Evolutionary conservation across 179 eudicot species (phyloP).

Genomic region (Carnegiea gigantea): DNA sequence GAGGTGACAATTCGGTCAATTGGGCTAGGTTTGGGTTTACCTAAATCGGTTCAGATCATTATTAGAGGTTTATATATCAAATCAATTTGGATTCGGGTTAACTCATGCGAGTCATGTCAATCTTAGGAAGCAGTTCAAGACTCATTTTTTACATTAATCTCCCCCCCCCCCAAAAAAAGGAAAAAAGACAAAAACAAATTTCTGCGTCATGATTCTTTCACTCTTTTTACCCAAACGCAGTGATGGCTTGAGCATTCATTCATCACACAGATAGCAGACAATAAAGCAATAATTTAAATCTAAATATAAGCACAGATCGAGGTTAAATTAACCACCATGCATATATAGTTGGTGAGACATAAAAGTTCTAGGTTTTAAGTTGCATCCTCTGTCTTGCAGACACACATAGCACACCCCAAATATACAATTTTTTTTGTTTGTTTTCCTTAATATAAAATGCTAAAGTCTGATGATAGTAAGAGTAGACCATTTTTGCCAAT

Average conservation of each 20-base stretch:
- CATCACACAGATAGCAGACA: neutral
- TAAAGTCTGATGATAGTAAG: constrained; percentile 8
- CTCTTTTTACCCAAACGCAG: neutral
- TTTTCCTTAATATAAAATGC: constrained; percentile 8
- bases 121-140: too few relatives aligned
- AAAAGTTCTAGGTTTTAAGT: constrained; percentile 20
- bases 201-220: neutral
- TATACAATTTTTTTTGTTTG: neutral
- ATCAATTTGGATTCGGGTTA: too few relatives aligned
- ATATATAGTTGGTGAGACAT: constrained; percentile 14
- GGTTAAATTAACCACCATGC: constrained; percentile 3
- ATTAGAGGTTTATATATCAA: too few relatives aligned
- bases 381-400: constrained; percentile 25
- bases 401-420: constrained; percentile 25
- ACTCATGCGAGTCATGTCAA: too few relatives aligned
- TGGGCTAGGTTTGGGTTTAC: too few relatives aligned
- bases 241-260: neutral
- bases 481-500: constrained; percentile 10
- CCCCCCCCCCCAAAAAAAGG: too few relatives aligned
- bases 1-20: too few relatives aligned
- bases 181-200: too few relatives aligned
- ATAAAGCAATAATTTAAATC: neutral
- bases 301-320: neutral
- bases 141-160: too few relatives aligned
- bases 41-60: too few relatives aligned